Conservation (phyloP, 371 early-diverging fungal genomes). For the Parasitella parasitica region DNA sequence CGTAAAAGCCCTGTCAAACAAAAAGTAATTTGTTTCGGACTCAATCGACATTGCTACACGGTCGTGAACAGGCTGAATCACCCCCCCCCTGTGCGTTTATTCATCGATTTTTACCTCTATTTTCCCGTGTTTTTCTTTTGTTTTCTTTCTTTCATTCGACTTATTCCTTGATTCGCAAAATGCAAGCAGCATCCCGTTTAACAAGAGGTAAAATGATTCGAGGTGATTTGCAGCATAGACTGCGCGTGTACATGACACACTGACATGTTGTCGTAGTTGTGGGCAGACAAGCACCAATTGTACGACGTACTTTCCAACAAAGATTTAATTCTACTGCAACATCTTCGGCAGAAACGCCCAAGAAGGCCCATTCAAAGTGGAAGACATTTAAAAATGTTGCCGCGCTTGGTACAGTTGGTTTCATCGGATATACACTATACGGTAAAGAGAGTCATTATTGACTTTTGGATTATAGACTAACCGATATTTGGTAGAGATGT, state of each 20-base stretch:
- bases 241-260: neutral
- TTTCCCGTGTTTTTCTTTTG: conserved; percentile 14
- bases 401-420: conserved; percentile 17
- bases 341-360: neutral
- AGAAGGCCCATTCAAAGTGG: conserved; percentile 21
- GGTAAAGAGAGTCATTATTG: conserved; percentile 6
- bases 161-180: neutral
- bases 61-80: neutral
- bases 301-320: conserved; percentile 20
- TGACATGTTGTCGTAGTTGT: conserved; percentile 5
- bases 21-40: neutral
- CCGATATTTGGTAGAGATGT: conserved; percentile 35
- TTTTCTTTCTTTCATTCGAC: neutral
- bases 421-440: conserved; percentile 21
- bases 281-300: conserved; percentile 21
- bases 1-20: neutral
- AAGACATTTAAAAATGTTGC: conserved; percentile 16
- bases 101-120: conserved; percentile 5
- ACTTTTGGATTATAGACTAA: neutral
- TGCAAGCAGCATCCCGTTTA: conserved; percentile 12
- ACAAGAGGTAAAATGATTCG: conserved; percentile 11
- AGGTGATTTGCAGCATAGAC: too few species aligned
- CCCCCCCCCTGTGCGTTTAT: neutral
- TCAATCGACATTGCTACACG: neutral
- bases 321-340: conserved; percentile 21